These are phyloP conservation scores for Xylariaceae sp. DNA, from an alignment of 2,329 filamentous ascomycete genomes.

Conservation along the genomic window DNA sequence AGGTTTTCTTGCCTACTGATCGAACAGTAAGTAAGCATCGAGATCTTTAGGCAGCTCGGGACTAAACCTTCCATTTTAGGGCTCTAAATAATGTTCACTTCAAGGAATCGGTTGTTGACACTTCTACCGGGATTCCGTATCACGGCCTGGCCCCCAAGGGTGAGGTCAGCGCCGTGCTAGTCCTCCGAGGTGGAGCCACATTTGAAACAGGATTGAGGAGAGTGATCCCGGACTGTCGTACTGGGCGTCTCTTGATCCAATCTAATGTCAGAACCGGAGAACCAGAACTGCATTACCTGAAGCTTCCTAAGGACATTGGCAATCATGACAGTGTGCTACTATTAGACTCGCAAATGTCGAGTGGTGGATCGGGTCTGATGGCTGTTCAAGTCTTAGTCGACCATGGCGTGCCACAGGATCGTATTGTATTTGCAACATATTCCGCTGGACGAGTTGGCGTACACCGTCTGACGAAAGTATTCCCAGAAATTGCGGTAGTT, in stretches of 20 bases:
- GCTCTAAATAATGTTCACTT: slow-evolving; percentile 81
- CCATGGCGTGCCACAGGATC: slow-evolving; percentile 83
- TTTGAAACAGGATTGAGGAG: slow-evolving; percentile 88
- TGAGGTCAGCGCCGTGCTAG: slow-evolving; percentile 82
- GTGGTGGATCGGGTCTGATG: slow-evolving; percentile 86
- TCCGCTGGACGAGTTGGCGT: slow-evolving; percentile 84
- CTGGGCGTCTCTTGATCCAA: slow-evolving; percentile 88
- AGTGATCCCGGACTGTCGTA: slow-evolving; percentile 90
- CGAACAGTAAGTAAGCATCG: slow-evolving; percentile 63
- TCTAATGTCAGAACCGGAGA: slow-evolving; percentile 85
- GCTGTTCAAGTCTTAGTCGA: slow-evolving; percentile 94
- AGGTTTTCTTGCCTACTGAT: slow-evolving; percentile 83
- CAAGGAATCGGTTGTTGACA: slow-evolving; percentile 66
- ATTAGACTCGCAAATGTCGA: slow-evolving; percentile 93
- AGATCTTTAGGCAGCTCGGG: neutral
- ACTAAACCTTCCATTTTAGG: slow-evolving; percentile 47
- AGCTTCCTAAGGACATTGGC: slow-evolving; percentile 75
- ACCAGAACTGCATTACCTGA: slow-evolving; percentile 89
- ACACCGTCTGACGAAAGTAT: slow-evolving; percentile 85
- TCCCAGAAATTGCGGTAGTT: slow-evolving; percentile 84
- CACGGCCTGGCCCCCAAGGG: slow-evolving; percentile 73
- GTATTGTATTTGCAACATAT: slow-evolving; percentile 92
- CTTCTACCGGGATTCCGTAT: slow-evolving; percentile 73
- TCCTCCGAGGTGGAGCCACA: slow-evolving; percentile 86
- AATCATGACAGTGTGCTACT: slow-evolving; percentile 82